Conservation (phyloP, 2,329 filamentous ascomycete genomes). For the Aureobasidium sp. region DNA sequence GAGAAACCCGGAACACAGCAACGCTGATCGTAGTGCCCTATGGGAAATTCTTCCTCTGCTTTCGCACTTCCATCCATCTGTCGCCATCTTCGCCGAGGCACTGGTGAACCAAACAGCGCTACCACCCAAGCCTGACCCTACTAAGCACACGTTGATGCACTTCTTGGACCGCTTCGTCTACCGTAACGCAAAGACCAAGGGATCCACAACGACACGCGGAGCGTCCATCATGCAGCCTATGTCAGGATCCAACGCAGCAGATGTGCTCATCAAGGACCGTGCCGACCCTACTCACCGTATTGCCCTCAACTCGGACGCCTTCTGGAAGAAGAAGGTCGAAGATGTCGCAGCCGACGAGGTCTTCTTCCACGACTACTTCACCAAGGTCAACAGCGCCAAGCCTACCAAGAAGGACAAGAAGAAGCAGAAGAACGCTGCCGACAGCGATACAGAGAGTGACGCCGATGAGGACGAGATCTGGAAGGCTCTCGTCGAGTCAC, state of each 20-base stretch:
- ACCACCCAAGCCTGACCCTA: constrained; percentile 81
- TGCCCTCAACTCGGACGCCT: constrained; percentile 74
- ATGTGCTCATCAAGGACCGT: constrained; percentile 52
- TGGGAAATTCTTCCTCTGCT: constrained; percentile 84
- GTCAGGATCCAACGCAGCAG: constrained; percentile 50
- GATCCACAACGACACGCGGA: constrained; percentile 54
- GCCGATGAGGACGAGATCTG: constrained; percentile 65
- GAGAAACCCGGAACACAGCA: constrained; percentile 81
- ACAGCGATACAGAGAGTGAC: constrained; percentile 34
- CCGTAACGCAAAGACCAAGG: constrained; percentile 70
- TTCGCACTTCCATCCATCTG: constrained; percentile 85
- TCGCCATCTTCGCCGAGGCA: constrained; percentile 69
- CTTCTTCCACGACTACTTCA: constrained; percentile 98
- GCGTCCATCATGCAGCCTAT: constrained; percentile 96
- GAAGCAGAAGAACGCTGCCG: constrained; percentile 35
- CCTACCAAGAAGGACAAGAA: constrained; percentile 48
- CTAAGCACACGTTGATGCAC: constrained; percentile 82
- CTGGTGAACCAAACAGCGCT: constrained; percentile 61
- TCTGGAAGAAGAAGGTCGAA: constrained; percentile 85
- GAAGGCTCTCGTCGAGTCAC: constrained; percentile 77
- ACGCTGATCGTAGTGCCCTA: constrained; percentile 81
- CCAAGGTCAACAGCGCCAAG: constrained; percentile 49
- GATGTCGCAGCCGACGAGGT: constrained; percentile 86
- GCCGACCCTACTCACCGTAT: constrained; percentile 50
- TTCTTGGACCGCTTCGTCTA: constrained; percentile 99